Conservation (phyloP, 495 filamentous ascomycete species). For the Aspergillus avenaceus region DNA sequence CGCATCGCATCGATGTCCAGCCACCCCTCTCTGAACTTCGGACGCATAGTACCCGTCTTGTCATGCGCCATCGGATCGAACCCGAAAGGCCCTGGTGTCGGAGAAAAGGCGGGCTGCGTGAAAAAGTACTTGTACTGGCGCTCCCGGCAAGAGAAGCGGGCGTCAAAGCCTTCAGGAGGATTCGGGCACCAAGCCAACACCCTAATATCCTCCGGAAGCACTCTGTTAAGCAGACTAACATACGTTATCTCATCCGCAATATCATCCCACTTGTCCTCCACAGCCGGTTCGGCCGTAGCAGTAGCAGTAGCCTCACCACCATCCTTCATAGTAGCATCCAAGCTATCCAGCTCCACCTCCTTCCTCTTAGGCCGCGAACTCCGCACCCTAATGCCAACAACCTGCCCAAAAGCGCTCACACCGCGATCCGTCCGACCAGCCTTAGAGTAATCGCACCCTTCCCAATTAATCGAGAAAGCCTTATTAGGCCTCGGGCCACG, state of each 20-base stretch:
- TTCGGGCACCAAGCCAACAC: slow-evolving; percentile 89
- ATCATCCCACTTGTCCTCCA: slow-evolving; percentile 59
- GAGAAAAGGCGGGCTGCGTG: slow-evolving; percentile 82
- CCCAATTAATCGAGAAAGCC: slow-evolving; percentile 60
- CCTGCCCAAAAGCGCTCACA: slow-evolving; percentile 96
- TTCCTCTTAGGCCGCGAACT: slow-evolving; percentile 60
- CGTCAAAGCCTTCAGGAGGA: slow-evolving; percentile 75
- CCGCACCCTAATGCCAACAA: slow-evolving; percentile 76
- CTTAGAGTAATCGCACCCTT: slow-evolving; percentile 83
- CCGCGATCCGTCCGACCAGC: slow-evolving; percentile 90
- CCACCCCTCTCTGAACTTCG: slow-evolving; percentile 48
- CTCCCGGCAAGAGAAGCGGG: slow-evolving; percentile 88
- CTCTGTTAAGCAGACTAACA: slow-evolving; percentile 70
- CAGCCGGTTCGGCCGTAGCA: slow-evolving; percentile 23
- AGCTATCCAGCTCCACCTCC: neutral
- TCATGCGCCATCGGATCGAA: slow-evolving; percentile 23
- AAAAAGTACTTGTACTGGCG: slow-evolving; percentile 94
- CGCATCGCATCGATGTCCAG: slow-evolving; percentile 86
- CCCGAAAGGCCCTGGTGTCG: slow-evolving; percentile 41
- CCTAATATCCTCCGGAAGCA: slow-evolving; percentile 85
- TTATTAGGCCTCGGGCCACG: slow-evolving; percentile 21
- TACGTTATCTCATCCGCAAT: slow-evolving; percentile 82
- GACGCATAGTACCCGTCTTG: slow-evolving; percentile 10
- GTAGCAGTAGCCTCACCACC: slow-evolving; percentile 20
- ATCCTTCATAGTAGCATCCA: slow-evolving; percentile 14